A percentile compares a stretch with the other conserved stretches of the same genome.
Conservation (phyloP, 2,329 filamentous ascomycete genomes). For the Cytospora mali region DNA sequence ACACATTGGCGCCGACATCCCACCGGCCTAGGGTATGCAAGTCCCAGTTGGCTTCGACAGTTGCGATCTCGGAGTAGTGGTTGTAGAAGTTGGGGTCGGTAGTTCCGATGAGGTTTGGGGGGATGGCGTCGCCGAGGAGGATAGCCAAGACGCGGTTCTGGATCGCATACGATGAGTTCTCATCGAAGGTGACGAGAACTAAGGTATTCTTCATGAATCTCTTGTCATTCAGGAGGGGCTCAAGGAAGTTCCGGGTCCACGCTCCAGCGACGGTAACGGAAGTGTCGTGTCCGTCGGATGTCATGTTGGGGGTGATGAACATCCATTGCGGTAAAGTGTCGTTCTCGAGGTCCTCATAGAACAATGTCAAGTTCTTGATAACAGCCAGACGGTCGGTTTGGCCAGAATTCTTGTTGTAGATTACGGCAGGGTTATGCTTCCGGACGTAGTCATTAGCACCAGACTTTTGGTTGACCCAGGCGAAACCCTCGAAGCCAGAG, state of each 20-base stretch:
- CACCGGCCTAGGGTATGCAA: slow-evolving; percentile 70
- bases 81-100: slow-evolving; percentile 71
- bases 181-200: slow-evolving; percentile 78
- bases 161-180: slow-evolving; percentile 68
- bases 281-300: slow-evolving; percentile 75
- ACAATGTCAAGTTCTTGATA: slow-evolving; percentile 74
- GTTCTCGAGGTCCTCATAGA: slow-evolving; percentile 66
- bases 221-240: slow-evolving; percentile 67
- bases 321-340: slow-evolving; percentile 71
- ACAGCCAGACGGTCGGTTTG: slow-evolving; percentile 62
- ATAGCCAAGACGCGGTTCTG: slow-evolving; percentile 72
- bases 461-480: slow-evolving; percentile 65
- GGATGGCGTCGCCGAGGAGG: slow-evolving; percentile 75
- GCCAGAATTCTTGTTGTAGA: slow-evolving; percentile 66
- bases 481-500: slow-evolving; percentile 68
- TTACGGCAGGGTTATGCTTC: slow-evolving; percentile 73
- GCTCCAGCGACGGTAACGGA: slow-evolving; percentile 67
- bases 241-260: slow-evolving; percentile 70
- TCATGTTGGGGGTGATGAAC: slow-evolving; percentile 76
- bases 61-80: slow-evolving; percentile 71
- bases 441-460: slow-evolving; percentile 76
- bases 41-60: slow-evolving; percentile 69
- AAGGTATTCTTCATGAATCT: slow-evolving; percentile 68
- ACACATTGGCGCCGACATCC: slow-evolving; percentile 75
- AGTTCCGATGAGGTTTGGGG: slow-evolving; percentile 64